A percentile compares a stretch with the other conserved stretches of the same genome.
Evolutionary conservation across 352 stramenopile genomes (phyloP).

Genomic region (Thraustochytrium striatum): DNA sequence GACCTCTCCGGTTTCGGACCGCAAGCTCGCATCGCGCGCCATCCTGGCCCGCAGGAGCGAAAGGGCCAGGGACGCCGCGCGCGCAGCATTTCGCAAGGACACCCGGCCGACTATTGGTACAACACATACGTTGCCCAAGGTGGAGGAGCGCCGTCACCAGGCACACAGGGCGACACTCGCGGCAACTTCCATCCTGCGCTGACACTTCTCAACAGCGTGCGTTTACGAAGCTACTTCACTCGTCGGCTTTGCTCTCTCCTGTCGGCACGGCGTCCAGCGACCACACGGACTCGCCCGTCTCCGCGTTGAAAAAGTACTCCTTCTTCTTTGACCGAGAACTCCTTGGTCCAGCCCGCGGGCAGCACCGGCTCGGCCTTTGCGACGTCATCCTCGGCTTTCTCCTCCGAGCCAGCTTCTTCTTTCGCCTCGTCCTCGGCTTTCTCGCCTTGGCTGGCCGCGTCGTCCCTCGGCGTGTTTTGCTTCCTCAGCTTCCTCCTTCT

Average conservation of each 20-base stretch:
- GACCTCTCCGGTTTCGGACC: slow-evolving; percentile 29
- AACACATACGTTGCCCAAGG: not conserved
- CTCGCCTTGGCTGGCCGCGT: not conserved
- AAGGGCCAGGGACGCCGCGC: not conserved
- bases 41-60: not conserved
- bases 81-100: not conserved
- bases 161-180: too few relatives aligned
- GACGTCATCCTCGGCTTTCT: not conserved
- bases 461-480: not conserved
- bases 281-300: not conserved
- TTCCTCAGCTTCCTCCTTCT: too few relatives aligned
- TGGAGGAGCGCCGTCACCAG: too few relatives aligned
- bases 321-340: not conserved
- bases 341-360: not conserved
- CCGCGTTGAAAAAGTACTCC: not conserved
- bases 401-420: not conserved
- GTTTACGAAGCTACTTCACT: too few relatives aligned
- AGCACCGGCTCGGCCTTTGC: not conserved
- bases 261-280: not conserved
- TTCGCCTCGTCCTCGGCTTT: not conserved
- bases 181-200: too few relatives aligned
- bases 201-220: too few relatives aligned
- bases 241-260: not conserved
- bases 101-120: slow-evolving; percentile 38
- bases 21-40: not conserved